These are phyloP conservation scores for Daucus carota DNA, from an alignment of 129 eudicot species.

Conservation along the genomic window DH1_v3.0 NC_030381.2:48738001-48738500, in stretches of 20 bases:
- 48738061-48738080: neutral
- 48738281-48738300: slow-evolving; percentile 37
- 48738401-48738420: neutral
- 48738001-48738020: neutral
- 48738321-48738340: neutral
- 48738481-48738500: neutral
- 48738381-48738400: neutral
- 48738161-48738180: neutral
- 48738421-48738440: neutral
- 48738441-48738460: neutral
- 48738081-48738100: neutral
- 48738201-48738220: neutral
- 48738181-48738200: neutral
- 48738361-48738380: neutral
- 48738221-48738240: slow-evolving; percentile 25
- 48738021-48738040: neutral
- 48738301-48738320: slow-evolving; percentile 60
- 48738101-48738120: neutral
- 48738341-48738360: neutral
- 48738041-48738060: neutral
- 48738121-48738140: neutral
- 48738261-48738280: slow-evolving; percentile 44
- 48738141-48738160: neutral
- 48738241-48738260: slow-evolving; percentile 36
- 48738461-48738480: neutral